These are phyloP conservation scores for Verticillium albo-atrum DNA, from an alignment of 2,329 filamentous ascomycete species.

Conservation along the genomic window DNA sequence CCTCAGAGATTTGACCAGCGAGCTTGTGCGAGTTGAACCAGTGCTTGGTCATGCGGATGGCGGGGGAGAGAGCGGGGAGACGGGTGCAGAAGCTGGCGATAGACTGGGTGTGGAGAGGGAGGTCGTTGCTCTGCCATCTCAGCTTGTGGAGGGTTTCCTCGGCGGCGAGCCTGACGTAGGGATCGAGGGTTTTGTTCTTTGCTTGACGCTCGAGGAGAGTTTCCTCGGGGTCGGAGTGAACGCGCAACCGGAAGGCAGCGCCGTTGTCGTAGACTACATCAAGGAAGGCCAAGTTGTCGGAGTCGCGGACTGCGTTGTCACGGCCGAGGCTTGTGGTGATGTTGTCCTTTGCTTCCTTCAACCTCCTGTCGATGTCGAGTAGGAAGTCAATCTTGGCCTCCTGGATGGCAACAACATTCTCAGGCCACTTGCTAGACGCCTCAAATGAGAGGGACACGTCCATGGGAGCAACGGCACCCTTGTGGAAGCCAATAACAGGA, in stretches of 20 bases:
- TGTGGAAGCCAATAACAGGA: conserved; percentile 42
- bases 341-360: conserved; percentile 56
- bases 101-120: conserved; percentile 77
- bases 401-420: conserved; percentile 86
- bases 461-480: conserved; percentile 50
- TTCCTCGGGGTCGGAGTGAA: conserved; percentile 85
- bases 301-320: conserved; percentile 66
- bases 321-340: conserved; percentile 70
- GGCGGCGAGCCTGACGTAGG: conserved; percentile 62
- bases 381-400: conserved; percentile 90
- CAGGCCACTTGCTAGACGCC: conserved; percentile 88
- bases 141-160: conserved; percentile 66
- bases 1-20: conserved; percentile 67
- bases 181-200: conserved; percentile 66
- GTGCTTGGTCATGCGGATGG: conserved; percentile 79
- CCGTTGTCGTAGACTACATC: conserved; percentile 73
- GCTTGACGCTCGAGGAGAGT: conserved; percentile 73
- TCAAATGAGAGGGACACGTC: conserved; percentile 89
- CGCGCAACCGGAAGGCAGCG: conserved; percentile 75
- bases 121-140: conserved; percentile 65
- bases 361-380: conserved; percentile 66
- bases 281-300: conserved; percentile 75
- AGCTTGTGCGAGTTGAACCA: conserved; percentile 89
- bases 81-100: conserved; percentile 77
- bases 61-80: conserved; percentile 72